phyloP scores from a whole-genome alignment of 1,284 basidiomycete genomes.

The Inonotus obliquus region DNA sequence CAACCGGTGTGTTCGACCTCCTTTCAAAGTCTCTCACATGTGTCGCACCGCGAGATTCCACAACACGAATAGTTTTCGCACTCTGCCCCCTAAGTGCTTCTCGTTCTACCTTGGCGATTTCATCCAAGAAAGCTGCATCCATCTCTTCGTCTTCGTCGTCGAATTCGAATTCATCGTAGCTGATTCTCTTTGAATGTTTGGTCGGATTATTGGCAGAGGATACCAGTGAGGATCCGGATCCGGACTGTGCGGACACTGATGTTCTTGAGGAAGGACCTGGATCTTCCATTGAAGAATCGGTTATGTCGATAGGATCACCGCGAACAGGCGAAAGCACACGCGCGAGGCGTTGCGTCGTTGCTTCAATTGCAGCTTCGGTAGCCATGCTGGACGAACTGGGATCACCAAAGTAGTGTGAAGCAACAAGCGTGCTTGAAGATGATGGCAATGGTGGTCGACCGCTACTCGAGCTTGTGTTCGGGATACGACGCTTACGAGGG shows the following conservation, averaged over 20 bases:
- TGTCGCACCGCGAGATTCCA: not conserved
- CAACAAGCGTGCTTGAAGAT: slow-evolving; percentile 13
- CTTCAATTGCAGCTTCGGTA: not conserved
- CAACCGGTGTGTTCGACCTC: not conserved
- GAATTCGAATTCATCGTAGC: slow-evolving; percentile 27
- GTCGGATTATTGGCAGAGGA: slow-evolving; percentile 8
- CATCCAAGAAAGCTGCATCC: slow-evolving; percentile 35
- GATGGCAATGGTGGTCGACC: not conserved
- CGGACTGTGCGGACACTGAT: not conserved
- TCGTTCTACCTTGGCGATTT: slow-evolving; percentile 29
- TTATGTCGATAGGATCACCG: slow-evolving; percentile 14
- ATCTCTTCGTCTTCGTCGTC: slow-evolving; percentile 28
- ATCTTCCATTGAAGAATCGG: slow-evolving; percentile 16
- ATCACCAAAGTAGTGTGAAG: slow-evolving; percentile 14
- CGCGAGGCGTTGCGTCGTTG: slow-evolving; percentile 1
- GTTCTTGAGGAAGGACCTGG: slow-evolving; percentile 25
- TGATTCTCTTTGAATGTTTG: slow-evolving; percentile 25
- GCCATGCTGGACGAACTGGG: not conserved
- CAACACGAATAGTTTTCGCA: not conserved
- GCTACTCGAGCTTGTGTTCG: not conserved
- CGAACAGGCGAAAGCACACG: slow-evolving; percentile 17
- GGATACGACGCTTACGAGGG: slow-evolving; percentile 5
- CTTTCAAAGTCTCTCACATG: not conserved
- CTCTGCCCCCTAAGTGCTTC: slow-evolving; percentile 31
- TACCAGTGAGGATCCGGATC: no score